Percentiles rank a stretch among this genome's conserved stretches.
phyloP scores from a whole-genome alignment of 2,329 filamentous ascomycete genomes.

The Aspergillus texensis region DNA sequence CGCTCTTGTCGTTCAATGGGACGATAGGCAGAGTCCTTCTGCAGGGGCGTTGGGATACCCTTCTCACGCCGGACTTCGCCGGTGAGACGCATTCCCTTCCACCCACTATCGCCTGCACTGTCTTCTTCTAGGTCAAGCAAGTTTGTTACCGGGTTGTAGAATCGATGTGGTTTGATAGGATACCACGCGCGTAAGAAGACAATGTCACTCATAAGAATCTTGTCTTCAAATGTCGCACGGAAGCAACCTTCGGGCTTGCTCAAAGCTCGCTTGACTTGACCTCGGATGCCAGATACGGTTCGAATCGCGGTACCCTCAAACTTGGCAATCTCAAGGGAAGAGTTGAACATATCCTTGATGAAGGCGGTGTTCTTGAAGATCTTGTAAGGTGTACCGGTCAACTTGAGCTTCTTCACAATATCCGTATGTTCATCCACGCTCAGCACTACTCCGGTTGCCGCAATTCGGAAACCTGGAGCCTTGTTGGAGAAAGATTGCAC shows the following conservation, averaged over 20 bases:
- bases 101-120: slow-evolving; percentile 48
- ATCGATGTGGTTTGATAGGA: slow-evolving; percentile 89
- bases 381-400: slow-evolving; percentile 91
- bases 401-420: slow-evolving; percentile 98
- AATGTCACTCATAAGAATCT: slow-evolving; percentile 94
- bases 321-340: slow-evolving; percentile 90
- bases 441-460: slow-evolving; percentile 89
- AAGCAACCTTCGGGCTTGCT: slow-evolving; percentile 94
- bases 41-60: slow-evolving; percentile 73
- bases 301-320: slow-evolving; percentile 96
- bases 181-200: slow-evolving; percentile 97
- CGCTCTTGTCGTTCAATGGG: slow-evolving; percentile 61
- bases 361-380: slow-evolving; percentile 99
- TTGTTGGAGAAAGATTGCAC: slow-evolving; percentile 85
- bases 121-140: slow-evolving; percentile 64
- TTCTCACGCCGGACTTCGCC: slow-evolving; percentile 83
- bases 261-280: slow-evolving; percentile 95
- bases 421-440: slow-evolving; percentile 94
- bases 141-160: slow-evolving; percentile 96
- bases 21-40: slow-evolving; percentile 84
- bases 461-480: slow-evolving; percentile 88
- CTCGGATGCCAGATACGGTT: slow-evolving; percentile 91
- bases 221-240: slow-evolving; percentile 97
- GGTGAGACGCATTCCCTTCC: slow-evolving; percentile 92
- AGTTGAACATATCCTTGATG: slow-evolving; percentile 97